phyloP scores from a whole-genome alignment of 2,329 filamentous ascomycete species.

The Clarireedia paspali region DNA sequence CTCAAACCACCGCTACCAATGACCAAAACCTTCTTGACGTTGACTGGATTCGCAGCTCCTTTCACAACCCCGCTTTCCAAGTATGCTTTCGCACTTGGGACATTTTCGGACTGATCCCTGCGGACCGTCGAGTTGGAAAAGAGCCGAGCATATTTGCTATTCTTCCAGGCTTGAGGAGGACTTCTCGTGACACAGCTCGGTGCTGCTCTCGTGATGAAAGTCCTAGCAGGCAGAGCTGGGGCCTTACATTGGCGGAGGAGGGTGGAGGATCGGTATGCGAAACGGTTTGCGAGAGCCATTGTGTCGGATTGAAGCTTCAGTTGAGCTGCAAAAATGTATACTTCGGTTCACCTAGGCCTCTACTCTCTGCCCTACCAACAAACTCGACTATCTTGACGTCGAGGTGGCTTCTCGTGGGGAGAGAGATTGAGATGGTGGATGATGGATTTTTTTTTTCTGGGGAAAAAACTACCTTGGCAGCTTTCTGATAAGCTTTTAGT shows the following conservation, averaged over 20 bases:
- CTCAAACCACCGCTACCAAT: conserved; percentile 92
- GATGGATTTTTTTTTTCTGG: background rate
- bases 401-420: background rate
- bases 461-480: background rate
- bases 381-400: conserved; percentile 2
- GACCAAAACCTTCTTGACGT: conserved; percentile 95
- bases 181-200: conserved; percentile 19
- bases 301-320: conserved; percentile 17
- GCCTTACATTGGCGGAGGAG: conserved; percentile 27
- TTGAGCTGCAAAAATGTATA: conserved; percentile 12
- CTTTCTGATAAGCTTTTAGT: conserved; percentile 5
- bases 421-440: conserved; percentile 5
- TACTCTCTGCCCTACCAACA: conserved; percentile 7
- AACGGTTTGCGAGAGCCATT: conserved; percentile 29
- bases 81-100: conserved; percentile 79
- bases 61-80: conserved; percentile 82
- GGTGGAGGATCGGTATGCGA: conserved; percentile 25
- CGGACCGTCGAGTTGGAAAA: conserved; percentile 26
- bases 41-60: conserved; percentile 64
- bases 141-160: conserved; percentile 20
- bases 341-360: conserved; percentile 11
- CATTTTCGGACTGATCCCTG: conserved; percentile 46
- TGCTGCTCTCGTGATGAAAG: conserved; percentile 26
- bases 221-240: conserved; percentile 18
- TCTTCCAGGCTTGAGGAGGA: conserved; percentile 20